These are phyloP conservation scores for Fraxinus pennsylvanica DNA, from an alignment of 257 asterid genomes.

Conservation along the genomic window DNA sequence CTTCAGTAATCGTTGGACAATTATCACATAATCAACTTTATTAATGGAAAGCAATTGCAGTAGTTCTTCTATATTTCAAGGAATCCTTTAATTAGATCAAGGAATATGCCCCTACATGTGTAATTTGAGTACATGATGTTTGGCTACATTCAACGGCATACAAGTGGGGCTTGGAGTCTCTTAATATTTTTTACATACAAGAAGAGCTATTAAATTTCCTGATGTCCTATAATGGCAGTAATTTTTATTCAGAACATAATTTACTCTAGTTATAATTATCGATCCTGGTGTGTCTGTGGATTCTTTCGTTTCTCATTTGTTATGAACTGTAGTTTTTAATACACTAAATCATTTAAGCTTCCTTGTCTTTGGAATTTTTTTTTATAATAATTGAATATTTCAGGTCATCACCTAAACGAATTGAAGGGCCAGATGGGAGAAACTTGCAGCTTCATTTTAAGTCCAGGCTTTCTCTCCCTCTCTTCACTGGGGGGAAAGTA, in stretches of 20 bases:
- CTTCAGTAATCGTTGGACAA: not conserved
- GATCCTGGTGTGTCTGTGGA: not conserved
- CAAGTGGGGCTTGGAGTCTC: too few species aligned
- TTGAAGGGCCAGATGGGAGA: conserved; percentile 91
- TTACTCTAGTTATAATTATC: too few species aligned
- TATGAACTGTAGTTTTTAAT: conserved; percentile 5
- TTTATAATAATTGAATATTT: conserved; percentile 33
- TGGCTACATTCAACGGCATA: too few species aligned
- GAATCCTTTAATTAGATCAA: not conserved
- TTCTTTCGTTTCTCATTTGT: conserved; percentile 8
- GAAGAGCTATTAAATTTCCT: too few species aligned
- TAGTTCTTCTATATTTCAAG: not conserved
- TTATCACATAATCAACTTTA: not conserved
- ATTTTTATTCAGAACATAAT: too few species aligned
- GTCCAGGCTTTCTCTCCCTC: conserved; percentile 82
- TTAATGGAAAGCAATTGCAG: not conserved
- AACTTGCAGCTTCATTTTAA: conserved; percentile 80
- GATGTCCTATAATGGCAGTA: too few species aligned
- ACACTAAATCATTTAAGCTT: conserved; percentile 17
- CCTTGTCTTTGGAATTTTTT: conserved; percentile 17
- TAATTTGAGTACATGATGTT: too few species aligned
- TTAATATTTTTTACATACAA: too few species aligned
- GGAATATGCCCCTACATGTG: not conserved
- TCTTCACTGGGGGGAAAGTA: conserved; percentile 41
- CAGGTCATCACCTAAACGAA: conserved; percentile 87